Evolutionary conservation across 139 green algal genomes (phyloP), one percentile per base, ranked within the genome.

Genomic region (Tetradesmus obliquus): DNA sequence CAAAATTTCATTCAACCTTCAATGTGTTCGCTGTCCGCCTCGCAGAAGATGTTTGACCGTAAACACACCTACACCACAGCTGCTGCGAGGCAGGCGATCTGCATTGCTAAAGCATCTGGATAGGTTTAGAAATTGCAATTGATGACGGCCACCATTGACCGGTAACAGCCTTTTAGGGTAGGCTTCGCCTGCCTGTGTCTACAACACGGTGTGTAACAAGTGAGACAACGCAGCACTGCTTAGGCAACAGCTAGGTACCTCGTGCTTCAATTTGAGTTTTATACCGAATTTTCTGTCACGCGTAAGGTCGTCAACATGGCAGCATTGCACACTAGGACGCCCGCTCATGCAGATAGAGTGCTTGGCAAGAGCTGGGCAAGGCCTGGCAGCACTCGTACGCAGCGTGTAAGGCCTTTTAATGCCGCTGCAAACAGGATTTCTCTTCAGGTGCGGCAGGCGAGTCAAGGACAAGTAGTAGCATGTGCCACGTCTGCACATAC

Each of bases 401-500:
- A 76, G 66, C 2, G 5, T 76, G 66, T 76, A 24, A 76, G 66
- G 5, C 66, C 66, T 20, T 6, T 76, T 3, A 76, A 76, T 10
- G 66, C 66, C 3, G 66, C 66, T 24, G 66, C 66, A 76, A 76
- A 76, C 66, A 76, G 66, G 66, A 24, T 76, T 76, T 76, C 66
- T 0, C 66, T 76, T 24, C 66, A 76, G 66, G 66, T 76, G 66
- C 66, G 66, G 66, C 66, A 17, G n/a, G 15, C 66, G 66, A 6
- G 66, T 6, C 66, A 24, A 24, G 66, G 66, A n/a, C 17, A 24
- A 6, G 66, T 76, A 76, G 66, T 76, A 76, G 66, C 66, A 76
- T 76, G 66, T 76, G 66, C 66, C 66, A 76, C 66, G 66, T 76
- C 66, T 76, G 66, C 66, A 76, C 60, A 71, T 71, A 71, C 66